A percentile compares a stretch with the other conserved stretches of the same genome.
Evolutionary conservation across 1,284 basidiomycete genomes (phyloP).

Genomic region (Fomitopsis palustris): DNA sequence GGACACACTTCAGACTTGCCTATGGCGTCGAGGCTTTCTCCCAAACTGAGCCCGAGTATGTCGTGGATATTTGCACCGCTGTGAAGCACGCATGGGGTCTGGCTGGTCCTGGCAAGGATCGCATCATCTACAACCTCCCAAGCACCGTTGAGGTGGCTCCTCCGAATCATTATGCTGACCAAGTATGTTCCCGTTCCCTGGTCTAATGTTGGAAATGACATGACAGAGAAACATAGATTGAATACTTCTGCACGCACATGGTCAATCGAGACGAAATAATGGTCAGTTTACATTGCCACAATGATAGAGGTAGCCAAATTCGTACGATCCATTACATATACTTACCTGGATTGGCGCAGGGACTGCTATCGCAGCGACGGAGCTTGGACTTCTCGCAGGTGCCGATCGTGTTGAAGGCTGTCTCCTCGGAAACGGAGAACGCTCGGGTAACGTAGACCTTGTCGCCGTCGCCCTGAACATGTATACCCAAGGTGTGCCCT

Average conservation of each 20-base stretch:
- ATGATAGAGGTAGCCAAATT: conserved; percentile 74
- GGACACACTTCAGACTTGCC: conserved; percentile 94
- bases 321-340: neutral
- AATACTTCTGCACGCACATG: conserved; percentile 89
- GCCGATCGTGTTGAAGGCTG: conserved; percentile 98
- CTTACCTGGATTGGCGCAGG: conserved; percentile 42
- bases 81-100: conserved; percentile 91
- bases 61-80: conserved; percentile 89
- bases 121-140: conserved; percentile 98
- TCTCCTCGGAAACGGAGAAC: conserved; percentile 97
- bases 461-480: conserved; percentile 96
- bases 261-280: conserved; percentile 87
- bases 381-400: conserved; percentile 91
- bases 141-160: conserved; percentile 97
- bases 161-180: conserved; percentile 98
- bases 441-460: conserved; percentile 98
- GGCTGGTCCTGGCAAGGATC: conserved; percentile 68
- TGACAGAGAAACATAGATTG: conserved; percentile 59
- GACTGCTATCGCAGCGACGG: conserved; percentile 94
- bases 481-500: conserved; percentile 92
- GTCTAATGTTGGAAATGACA: neutral
- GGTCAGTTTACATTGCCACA: conserved; percentile 96
- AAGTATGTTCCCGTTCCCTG: conserved; percentile 44
- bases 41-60: conserved; percentile 96
- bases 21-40: conserved; percentile 99